Evolutionary conservation across 176 grass and related monocot genomes (phyloP).

Genomic region (Microstegium vimineum): DNA sequence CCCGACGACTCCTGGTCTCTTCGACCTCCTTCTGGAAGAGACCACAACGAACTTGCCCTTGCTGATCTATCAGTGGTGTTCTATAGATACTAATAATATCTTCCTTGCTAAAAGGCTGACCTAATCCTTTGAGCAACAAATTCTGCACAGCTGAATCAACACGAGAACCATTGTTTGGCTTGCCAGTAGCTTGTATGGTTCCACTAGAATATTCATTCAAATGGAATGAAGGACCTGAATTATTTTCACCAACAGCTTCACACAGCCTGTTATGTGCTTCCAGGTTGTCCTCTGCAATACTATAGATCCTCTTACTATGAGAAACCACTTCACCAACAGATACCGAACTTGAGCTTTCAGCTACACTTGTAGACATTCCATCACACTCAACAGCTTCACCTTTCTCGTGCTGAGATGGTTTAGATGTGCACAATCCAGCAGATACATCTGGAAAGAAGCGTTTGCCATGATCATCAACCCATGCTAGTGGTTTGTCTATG

Average conservation of each 20-base stretch:
- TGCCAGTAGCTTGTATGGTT: background rate
- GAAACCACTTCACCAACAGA: conserved; percentile 46
- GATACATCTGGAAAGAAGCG: conserved; percentile 62
- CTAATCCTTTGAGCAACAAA: conserved; percentile 62
- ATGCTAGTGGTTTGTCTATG: conserved; percentile 58
- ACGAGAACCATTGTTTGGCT: conserved; percentile 9
- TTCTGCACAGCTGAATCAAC: conserved; percentile 44
- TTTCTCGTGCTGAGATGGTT: conserved; percentile 20
- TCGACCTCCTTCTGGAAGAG: conserved; percentile 67
- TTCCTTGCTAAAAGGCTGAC: conserved; percentile 44
- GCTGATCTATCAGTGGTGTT: conserved; percentile 65
- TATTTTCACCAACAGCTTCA: conserved; percentile 41
- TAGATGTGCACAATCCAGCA: conserved; percentile 26
- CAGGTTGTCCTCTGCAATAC: background rate
- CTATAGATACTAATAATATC: conserved; percentile 68
- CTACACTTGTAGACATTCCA: conserved; percentile 32
- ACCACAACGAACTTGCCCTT: conserved; percentile 41
- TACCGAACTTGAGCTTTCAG: conserved; percentile 73
- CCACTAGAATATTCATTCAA: conserved; percentile 17
- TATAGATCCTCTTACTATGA: conserved; percentile 44
- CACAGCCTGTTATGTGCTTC: conserved; percentile 7
- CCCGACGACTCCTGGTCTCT: conserved; percentile 45
- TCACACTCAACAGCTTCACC: conserved; percentile 26
- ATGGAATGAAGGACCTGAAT: conserved; percentile 18
- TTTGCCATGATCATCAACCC: conserved; percentile 70